These are phyloP conservation scores for Daedaleopsis sinensis DNA, from an alignment of 768 basidiomycete genomes.

Conservation along the genomic window DNA sequence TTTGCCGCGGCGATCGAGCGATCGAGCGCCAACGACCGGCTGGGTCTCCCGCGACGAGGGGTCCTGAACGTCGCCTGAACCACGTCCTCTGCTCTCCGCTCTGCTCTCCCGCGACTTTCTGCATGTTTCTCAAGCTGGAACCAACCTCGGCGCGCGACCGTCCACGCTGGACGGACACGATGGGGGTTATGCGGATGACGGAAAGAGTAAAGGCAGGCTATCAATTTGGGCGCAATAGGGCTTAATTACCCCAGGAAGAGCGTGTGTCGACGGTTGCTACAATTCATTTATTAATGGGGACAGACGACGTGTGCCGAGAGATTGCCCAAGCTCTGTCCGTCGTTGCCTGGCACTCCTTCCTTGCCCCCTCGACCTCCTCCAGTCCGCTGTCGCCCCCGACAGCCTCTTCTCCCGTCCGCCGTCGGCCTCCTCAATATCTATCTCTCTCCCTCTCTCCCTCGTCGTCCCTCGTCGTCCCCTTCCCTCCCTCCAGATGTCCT, in stretches of 20 bases:
- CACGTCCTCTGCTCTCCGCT: neutral
- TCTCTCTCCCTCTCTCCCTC: neutral
- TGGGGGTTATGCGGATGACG: too few species aligned
- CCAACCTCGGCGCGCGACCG: too few species aligned
- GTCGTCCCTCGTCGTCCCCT: neutral
- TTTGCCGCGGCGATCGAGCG: neutral
- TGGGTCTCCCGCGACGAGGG: neutral
- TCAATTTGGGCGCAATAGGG: neutral
- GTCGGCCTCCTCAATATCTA: neutral
- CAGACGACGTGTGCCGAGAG: neutral
- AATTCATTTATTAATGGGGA: neutral
- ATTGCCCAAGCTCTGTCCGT: neutral
- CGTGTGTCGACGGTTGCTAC: slow-evolving; percentile 14
- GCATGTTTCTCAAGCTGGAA: neutral
- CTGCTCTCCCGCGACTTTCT: too few species aligned
- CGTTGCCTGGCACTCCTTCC: neutral
- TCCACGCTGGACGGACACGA: too few species aligned
- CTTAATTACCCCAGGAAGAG: slow-evolving; percentile 18
- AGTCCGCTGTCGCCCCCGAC: neutral
- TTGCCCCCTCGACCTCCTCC: neutral
- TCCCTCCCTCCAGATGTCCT: slow-evolving; percentile 8
- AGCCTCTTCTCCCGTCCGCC: neutral
- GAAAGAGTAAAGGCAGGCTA: neutral
- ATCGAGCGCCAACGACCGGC: neutral
- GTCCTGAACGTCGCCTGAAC: neutral